phyloP scores from a whole-genome alignment of 2,329 filamentous ascomycete species.

The Pseudogymnoascus pannorum region DNA sequence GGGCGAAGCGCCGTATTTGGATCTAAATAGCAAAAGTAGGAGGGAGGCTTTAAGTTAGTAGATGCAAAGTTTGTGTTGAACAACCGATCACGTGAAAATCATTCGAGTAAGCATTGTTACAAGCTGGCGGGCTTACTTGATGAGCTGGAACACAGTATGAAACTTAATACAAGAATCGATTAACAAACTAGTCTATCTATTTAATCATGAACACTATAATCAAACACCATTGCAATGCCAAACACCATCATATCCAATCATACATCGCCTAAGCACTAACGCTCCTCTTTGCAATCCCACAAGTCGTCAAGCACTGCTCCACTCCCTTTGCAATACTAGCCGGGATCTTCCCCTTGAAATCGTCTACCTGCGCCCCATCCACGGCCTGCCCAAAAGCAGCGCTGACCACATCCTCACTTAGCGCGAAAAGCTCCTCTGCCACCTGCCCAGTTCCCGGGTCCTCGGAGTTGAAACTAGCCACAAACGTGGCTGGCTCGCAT shows the following conservation, averaged over 20 bases:
- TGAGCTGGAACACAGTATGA: not conserved
- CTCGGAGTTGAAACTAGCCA: conserved; percentile 43
- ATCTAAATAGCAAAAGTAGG: not conserved
- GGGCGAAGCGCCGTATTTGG: conserved; percentile 32
- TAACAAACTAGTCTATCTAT: not conserved
- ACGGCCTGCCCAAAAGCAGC: conserved; percentile 41
- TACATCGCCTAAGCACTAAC: not conserved
- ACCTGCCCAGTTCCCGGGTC: conserved; percentile 46
- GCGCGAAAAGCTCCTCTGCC: conserved; percentile 43
- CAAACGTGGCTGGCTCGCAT: conserved; percentile 43
- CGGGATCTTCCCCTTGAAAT: conserved; percentile 38
- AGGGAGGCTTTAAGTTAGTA: not conserved
- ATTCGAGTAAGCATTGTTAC: not conserved
- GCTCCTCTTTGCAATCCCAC: conserved; percentile 33
- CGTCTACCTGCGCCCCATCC: conserved; percentile 39
- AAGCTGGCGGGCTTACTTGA: not conserved
- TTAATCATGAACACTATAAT: not conserved
- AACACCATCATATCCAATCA: not conserved
- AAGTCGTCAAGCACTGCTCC: conserved; percentile 45
- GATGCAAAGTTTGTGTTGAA: not conserved
- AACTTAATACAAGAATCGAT: not conserved
- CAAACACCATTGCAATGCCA: not conserved
- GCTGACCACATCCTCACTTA: conserved; percentile 38
- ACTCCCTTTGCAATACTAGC: conserved; percentile 44
- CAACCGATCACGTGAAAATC: not conserved